phyloP scores from a whole-genome alignment of 768 basidiomycete genomes.

The Hypsizygus marmoreus region DNA sequence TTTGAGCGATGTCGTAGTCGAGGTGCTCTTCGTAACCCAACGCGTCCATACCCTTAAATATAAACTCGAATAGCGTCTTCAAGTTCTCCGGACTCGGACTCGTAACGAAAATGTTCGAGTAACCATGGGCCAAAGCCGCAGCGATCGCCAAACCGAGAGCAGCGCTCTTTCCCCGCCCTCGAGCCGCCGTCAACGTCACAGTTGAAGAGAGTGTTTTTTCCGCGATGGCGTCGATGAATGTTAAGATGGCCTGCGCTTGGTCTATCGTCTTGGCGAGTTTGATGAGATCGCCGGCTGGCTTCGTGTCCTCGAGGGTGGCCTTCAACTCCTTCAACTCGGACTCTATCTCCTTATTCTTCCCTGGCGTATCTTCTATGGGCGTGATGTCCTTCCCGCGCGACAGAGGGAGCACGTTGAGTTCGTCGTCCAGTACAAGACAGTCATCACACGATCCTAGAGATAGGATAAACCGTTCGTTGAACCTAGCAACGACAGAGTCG shows the following conservation, averaged over 20 bases:
- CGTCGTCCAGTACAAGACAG: constrained; percentile 95
- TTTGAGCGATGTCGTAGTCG: constrained; percentile 95
- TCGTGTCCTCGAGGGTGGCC: constrained; percentile 75
- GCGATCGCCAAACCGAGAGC: constrained; percentile 95
- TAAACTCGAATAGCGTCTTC: constrained; percentile 96
- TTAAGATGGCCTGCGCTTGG: constrained; percentile 92
- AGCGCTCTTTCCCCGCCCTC: constrained; percentile 96
- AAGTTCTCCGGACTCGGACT: constrained; percentile 97
- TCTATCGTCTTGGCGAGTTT: constrained; percentile 91
- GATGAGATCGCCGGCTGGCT: constrained; percentile 86
- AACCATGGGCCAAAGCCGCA: constrained; percentile 89
- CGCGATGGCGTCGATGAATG: constrained; percentile 91
- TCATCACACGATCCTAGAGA: constrained; percentile 92
- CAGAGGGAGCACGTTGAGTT: constrained; percentile 95
- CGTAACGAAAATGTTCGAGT: constrained; percentile 97
- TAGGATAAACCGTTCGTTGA: constrained; percentile 98
- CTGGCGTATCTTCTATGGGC: constrained; percentile 51
- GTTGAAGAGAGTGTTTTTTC: constrained; percentile 94
- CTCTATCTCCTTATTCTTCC: constrained; percentile 44
- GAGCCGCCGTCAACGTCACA: constrained; percentile 90
- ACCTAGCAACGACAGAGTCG: constrained; percentile 86
- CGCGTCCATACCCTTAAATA: constrained; percentile 95
- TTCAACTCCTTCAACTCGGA: constrained; percentile 78
- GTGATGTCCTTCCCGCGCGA: constrained; percentile 93
- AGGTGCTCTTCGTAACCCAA: constrained; percentile 97